These are phyloP conservation scores for Boletus patriciae DNA, from an alignment of 768 basidiomycete species.

Conservation along the genomic window DNA sequence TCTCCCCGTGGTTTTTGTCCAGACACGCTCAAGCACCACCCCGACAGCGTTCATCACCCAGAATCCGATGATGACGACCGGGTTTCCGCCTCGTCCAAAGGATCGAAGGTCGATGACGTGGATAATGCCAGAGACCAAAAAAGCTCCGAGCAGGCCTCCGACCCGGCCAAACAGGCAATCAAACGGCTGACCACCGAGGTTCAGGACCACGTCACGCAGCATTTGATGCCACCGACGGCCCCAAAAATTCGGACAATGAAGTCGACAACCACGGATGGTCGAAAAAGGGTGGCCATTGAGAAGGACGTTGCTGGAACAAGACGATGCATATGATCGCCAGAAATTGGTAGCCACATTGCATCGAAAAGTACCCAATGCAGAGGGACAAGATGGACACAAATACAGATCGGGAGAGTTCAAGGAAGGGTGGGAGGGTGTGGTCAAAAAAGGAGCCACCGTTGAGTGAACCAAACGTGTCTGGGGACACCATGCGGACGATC, in stretches of 20 bases:
- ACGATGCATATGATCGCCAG: conserved; percentile 43
- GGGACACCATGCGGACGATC: conserved; percentile 31
- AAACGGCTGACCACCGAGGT: conserved; percentile 47
- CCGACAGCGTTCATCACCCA: too few species aligned
- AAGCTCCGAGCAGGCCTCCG: conserved; percentile 55
- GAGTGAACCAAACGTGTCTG: conserved; percentile 36
- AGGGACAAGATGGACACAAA: conserved; percentile 45
- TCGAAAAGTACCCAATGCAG: conserved; percentile 44
- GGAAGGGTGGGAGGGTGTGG: conserved; percentile 33
- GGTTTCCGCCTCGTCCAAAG: conserved; percentile 40
- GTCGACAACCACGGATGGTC: conserved; percentile 53
- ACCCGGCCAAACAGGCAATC: conserved; percentile 45
- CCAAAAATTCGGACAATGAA: conserved; percentile 66
- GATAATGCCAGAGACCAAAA: conserved; percentile 55
- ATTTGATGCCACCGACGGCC: conserved; percentile 64
- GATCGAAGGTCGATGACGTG: conserved; percentile 50
- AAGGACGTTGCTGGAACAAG: conserved; percentile 46
- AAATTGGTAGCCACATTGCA: conserved; percentile 45
- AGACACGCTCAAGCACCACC: conserved; percentile 48
- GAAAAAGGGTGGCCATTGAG: conserved; percentile 64
- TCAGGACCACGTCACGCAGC: conserved; percentile 55
- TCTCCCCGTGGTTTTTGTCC: conserved; percentile 42
- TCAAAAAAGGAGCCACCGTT: conserved; percentile 40
- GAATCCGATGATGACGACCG: conserved; percentile 38
- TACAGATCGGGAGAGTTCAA: conserved; percentile 39